These are phyloP conservation scores for Trametes elegans DNA, from an alignment of 768 basidiomycete species.

Conservation along the genomic window DNA sequence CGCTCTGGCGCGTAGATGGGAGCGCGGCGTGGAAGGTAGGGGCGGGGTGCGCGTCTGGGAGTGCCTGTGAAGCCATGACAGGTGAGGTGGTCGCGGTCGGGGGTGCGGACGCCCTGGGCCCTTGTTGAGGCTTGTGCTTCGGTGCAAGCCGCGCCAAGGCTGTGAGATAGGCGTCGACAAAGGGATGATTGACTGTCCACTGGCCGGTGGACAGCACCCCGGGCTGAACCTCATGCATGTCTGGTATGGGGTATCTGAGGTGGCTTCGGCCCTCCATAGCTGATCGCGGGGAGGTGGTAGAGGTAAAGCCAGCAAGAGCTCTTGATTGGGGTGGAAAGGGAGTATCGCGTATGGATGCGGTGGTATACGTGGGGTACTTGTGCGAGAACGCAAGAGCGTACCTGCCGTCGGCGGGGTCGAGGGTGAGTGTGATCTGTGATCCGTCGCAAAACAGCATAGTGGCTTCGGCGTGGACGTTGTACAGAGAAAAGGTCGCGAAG, in stretches of 20 bases:
- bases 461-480: neutral
- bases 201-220: constrained; percentile 39
- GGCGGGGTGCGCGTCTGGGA: neutral
- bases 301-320: constrained; percentile 26
- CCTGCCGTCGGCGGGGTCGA: constrained; percentile 16
- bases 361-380: constrained; percentile 32
- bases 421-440: neutral
- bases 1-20: neutral
- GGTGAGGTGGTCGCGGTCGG: constrained; percentile 1
- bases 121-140: constrained; percentile 6
- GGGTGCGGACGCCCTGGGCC: neutral
- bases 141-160: constrained; percentile 41
- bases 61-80: neutral
- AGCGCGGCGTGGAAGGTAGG: neutral
- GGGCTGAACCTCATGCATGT: constrained; percentile 32
- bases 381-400: constrained; percentile 25
- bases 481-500: neutral
- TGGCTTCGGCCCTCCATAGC: constrained; percentile 13
- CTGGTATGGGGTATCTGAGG: constrained; percentile 20
- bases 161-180: constrained; percentile 48
- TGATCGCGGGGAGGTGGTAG: neutral
- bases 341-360: constrained; percentile 37
- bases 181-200: constrained; percentile 47
- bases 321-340: constrained; percentile 26
- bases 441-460: constrained; percentile 1